Evolutionary conservation across 352 stramenopile genomes (phyloP).

Genomic region (Globisporangium okanoganense): DNA sequence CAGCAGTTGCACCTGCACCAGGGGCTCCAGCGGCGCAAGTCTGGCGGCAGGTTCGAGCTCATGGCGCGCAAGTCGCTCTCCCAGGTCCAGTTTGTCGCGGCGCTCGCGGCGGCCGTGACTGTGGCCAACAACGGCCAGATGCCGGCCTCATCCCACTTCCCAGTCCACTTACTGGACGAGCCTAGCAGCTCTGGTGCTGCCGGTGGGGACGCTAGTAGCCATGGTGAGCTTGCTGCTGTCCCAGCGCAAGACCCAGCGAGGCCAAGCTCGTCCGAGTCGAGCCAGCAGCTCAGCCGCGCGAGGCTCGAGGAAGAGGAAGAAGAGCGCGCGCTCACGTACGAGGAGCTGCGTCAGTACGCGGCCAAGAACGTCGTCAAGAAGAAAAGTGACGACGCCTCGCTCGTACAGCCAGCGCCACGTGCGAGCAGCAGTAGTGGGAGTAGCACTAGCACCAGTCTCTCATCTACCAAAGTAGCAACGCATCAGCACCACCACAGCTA

Average conservation of each 20-base stretch:
- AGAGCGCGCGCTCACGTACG: slow-evolving; percentile 67
- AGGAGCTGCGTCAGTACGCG: slow-evolving; percentile 64
- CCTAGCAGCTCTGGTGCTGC: background rate
- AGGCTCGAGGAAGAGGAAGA: slow-evolving; percentile 57
- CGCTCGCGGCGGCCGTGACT: slow-evolving; percentile 16
- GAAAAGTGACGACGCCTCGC: slow-evolving; percentile 15
- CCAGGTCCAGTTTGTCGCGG: slow-evolving; percentile 37
- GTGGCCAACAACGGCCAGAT: slow-evolving; percentile 2
- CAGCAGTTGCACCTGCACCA: slow-evolving; percentile 15
- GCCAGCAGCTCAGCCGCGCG: slow-evolving; percentile 1
- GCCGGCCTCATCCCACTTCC: background rate
- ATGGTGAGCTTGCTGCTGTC: background rate
- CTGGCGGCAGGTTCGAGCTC: slow-evolving; percentile 26
- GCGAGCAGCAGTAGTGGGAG: background rate
- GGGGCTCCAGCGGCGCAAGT: slow-evolving; percentile 30
- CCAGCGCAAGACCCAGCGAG: background rate
- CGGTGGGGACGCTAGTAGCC: background rate
- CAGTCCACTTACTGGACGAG: background rate
- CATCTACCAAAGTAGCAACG: background rate
- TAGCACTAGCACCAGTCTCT: background rate
- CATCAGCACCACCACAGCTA: background rate
- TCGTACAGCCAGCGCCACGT: background rate
- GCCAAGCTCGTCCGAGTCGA: background rate
- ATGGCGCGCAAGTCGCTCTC: slow-evolving; percentile 37
- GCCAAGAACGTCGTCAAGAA: slow-evolving; percentile 44